Percentiles rank a stretch among this genome's conserved stretches.
phyloP scores from a whole-genome alignment of 2,329 filamentous ascomycete genomes.

The Sclerotinia subarctica region DNA sequence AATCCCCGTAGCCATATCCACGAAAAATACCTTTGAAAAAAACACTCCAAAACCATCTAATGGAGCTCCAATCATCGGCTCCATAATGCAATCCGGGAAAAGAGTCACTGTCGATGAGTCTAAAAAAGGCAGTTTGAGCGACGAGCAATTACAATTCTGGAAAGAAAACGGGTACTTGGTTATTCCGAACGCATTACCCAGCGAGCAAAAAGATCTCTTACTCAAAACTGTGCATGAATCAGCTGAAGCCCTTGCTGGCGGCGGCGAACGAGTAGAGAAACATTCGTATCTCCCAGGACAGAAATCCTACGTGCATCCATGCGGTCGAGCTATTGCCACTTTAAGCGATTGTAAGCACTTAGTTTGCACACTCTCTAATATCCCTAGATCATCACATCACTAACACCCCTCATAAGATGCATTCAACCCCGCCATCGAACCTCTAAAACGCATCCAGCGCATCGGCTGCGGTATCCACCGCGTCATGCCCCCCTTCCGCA shows the following conservation, averaged over 20 bases:
- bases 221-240: constrained; percentile 7
- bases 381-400: too few relatives aligned
- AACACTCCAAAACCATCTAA: not conserved
- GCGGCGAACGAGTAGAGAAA: constrained; percentile 8
- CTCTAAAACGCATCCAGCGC: constrained; percentile 8
- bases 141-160: constrained; percentile 14
- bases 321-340: constrained; percentile 3
- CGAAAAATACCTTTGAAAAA: not conserved
- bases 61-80: not conserved
- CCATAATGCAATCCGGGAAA: not conserved
- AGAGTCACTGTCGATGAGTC: not conserved
- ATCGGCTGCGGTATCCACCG: constrained; percentile 14
- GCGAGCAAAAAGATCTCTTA: not conserved
- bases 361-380: too few relatives aligned
- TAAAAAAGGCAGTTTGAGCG: not conserved
- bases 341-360: constrained; percentile 6
- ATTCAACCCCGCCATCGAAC: not conserved
- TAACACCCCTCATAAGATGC: not conserved
- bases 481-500: not conserved
- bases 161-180: constrained; percentile 9
- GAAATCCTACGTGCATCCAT: not conserved
- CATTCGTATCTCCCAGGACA: constrained; percentile 4
- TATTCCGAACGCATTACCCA: not conserved
- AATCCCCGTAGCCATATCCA: not conserved
- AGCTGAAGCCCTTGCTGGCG: not conserved